Evolutionary conservation across 495 filamentous ascomycete genomes (phyloP).

Genomic region (Aspergillus bridgeri): DNA sequence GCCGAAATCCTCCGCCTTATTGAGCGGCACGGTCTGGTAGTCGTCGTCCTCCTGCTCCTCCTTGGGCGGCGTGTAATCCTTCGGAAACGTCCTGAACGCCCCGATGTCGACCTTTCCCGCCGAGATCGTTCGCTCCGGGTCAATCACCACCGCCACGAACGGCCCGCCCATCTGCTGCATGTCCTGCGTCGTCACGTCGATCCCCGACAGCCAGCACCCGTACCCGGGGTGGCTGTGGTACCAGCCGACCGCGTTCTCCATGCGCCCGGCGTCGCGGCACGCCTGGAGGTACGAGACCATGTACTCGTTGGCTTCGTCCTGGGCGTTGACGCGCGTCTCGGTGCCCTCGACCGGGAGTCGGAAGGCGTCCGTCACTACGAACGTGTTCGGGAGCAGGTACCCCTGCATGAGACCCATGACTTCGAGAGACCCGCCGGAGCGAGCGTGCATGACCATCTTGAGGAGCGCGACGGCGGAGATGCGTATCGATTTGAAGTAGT

Average conservation of each 20-base stretch:
- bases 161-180: slow-evolving; percentile 87
- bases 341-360: slow-evolving; percentile 95
- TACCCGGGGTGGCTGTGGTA: slow-evolving; percentile 98
- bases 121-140: slow-evolving; percentile 93
- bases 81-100: slow-evolving; percentile 88
- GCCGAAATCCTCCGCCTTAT: slow-evolving; percentile 94
- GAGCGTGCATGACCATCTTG: slow-evolving; percentile 99
- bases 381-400: slow-evolving; percentile 72
- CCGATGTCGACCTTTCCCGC: slow-evolving; percentile 97
- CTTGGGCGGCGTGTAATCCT: slow-evolving; percentile 60
- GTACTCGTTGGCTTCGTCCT: slow-evolving; percentile 94
- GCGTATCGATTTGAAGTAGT: slow-evolving; percentile 90
- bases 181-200: slow-evolving; percentile 86
- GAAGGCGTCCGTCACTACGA: slow-evolving; percentile 94
- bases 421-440: slow-evolving; percentile 85
- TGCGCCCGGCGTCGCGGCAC: slow-evolving; percentile 68
- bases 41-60: slow-evolving; percentile 46
- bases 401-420: slow-evolving; percentile 99
- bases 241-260: slow-evolving; percentile 95
- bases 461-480: slow-evolving; percentile 91
- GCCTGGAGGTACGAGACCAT: slow-evolving; percentile 79
- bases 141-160: slow-evolving; percentile 94
- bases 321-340: slow-evolving; percentile 94
- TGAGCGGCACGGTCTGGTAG: slow-evolving; percentile 70
- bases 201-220: slow-evolving; percentile 96